Evolutionary conservation across 805 yeast species (phyloP), one percentile per base, ranked within the genome.

Genomic region (Saccharomycodes ludwigii): DNA sequence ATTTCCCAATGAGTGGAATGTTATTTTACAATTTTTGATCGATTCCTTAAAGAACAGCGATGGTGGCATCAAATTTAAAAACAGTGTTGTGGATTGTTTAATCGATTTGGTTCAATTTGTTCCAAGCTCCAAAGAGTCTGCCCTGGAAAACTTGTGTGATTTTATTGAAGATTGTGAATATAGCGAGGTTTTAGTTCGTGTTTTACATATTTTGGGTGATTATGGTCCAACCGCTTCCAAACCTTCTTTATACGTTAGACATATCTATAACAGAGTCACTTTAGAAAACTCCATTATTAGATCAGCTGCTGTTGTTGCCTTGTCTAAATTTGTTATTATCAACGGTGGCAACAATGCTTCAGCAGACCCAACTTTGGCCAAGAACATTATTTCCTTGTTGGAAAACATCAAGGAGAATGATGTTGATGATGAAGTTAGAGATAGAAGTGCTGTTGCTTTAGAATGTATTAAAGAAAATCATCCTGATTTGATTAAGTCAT

Each of bases 111-210:
- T 91, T 45, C 77, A 79, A 43, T 84, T 78, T 50, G 76, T 84
- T 38, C 94, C 95, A 14, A 74, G 66, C 40, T 83, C 93, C 10
- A 73, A 82, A 48, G 91, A 81, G 44, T 57, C 71, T 30, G 94
- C 95, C 15, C 65, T 91, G 48, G 84, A 81, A 59, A 78, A 78
- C 55, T 67, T 91, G 46, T 85, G 97, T 66, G 98, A 91, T 58
- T 86, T 85, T 52, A 91, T 91, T 47, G 98, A 91, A 60, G 98
- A 91, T 65, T 91, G 97, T 62, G 98, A 91, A 61, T 88, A 69
- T 61, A 81, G 95, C 19, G 95, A 85, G 58, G 73, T 91, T 39
- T 73, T 93, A 18, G 94, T 86, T n/a, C 73, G 97, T 51, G 77
- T 91, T 36, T 67, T 91, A 56, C 95, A 86, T 58, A 58, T 88